Evolutionary conservation across 768 basidiomycete genomes (phyloP).

Genomic region (Tephrocybe sp.): DNA sequence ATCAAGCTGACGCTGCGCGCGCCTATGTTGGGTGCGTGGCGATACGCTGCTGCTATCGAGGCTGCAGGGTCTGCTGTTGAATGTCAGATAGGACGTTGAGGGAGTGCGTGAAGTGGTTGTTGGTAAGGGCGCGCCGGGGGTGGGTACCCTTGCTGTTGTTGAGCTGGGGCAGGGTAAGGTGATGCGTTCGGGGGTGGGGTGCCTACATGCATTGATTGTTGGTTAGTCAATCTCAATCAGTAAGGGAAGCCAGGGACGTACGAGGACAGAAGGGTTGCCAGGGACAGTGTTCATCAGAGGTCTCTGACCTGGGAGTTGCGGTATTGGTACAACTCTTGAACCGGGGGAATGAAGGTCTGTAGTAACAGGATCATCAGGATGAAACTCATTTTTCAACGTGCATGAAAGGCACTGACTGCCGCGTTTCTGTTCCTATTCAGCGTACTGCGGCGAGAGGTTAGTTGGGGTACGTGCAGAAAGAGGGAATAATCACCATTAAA

Average conservation of each 20-base stretch:
- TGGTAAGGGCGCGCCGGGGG: not conserved
- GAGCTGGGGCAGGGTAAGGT: conserved; percentile 9
- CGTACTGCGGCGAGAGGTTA: conserved; percentile 47
- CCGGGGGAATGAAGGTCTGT: conserved; percentile 84
- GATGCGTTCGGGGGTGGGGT: conserved; percentile 14
- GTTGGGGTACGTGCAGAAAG: not conserved
- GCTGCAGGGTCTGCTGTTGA: conserved; percentile 20
- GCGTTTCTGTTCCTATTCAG: conserved; percentile 86
- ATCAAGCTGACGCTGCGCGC: conserved; percentile 46
- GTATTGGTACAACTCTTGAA: conserved; percentile 82
- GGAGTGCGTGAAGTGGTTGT: not conserved
- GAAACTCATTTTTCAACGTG: conserved; percentile 1
- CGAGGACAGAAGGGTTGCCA: conserved; percentile 84
- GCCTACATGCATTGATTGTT: conserved; percentile 5
- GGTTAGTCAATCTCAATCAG: not conserved
- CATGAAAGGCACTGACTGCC: conserved; percentile 53
- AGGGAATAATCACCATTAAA: conserved; percentile 13
- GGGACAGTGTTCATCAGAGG: conserved; percentile 79
- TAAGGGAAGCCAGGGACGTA: conserved; percentile 11
- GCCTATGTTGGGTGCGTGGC: conserved; percentile 10
- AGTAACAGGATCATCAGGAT: not conserved
- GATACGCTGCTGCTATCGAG: conserved; percentile 12
- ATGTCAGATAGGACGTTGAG: conserved; percentile 14
- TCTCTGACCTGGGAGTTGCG: conserved; percentile 90
- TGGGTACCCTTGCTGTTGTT: too few relatives aligned